phyloP scores from a whole-genome alignment of 2,329 filamentous ascomycete genomes.

The Cordyceps javanica region DNA sequence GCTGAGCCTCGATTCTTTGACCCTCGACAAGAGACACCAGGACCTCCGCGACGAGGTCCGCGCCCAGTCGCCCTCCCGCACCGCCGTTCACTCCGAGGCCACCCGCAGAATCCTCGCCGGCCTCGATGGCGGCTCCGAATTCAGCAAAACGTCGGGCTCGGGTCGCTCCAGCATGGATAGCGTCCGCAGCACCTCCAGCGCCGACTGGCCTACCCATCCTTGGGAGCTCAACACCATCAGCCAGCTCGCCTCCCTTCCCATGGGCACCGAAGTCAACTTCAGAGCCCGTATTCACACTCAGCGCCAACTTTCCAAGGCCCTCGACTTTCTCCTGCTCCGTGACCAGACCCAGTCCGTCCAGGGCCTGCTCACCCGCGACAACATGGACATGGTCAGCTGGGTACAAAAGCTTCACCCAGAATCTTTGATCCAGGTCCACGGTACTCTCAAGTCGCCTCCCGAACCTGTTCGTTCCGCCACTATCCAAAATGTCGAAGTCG shows the following conservation, averaged over 20 bases:
- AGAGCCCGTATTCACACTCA: constrained; percentile 50
- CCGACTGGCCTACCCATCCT: constrained; percentile 34
- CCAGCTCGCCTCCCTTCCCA: constrained; percentile 30
- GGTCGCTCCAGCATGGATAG: constrained; percentile 23
- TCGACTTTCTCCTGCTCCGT: constrained; percentile 81
- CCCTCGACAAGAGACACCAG: constrained; percentile 7
- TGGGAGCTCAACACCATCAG: constrained; percentile 33
- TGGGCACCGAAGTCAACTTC: constrained; percentile 36
- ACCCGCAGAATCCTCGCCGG: constrained; percentile 12
- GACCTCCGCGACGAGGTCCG: constrained; percentile 10
- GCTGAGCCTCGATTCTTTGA: constrained; percentile 11
- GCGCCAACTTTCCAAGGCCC: constrained; percentile 71
- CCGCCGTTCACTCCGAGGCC: constrained; percentile 11
- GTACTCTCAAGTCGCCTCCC: constrained; percentile 65
- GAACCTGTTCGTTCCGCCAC: constrained; percentile 70
- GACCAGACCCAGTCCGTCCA: constrained; percentile 75
- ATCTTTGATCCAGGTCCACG: constrained; percentile 70
- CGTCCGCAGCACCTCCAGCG: constrained; percentile 29
- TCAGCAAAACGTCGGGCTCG: constrained; percentile 7
- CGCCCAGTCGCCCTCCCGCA: not conserved
- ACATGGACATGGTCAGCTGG: constrained; percentile 76
- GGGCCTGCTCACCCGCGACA: constrained; percentile 58
- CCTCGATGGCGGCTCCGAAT: constrained; percentile 10
- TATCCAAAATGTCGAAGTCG: constrained; percentile 69
- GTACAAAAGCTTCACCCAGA: constrained; percentile 76